Evolutionary conservation across 2,329 filamentous ascomycete species (phyloP), one percentile per base, ranked within the genome.

Genomic region (Arthrocladium fulminans): DNA sequence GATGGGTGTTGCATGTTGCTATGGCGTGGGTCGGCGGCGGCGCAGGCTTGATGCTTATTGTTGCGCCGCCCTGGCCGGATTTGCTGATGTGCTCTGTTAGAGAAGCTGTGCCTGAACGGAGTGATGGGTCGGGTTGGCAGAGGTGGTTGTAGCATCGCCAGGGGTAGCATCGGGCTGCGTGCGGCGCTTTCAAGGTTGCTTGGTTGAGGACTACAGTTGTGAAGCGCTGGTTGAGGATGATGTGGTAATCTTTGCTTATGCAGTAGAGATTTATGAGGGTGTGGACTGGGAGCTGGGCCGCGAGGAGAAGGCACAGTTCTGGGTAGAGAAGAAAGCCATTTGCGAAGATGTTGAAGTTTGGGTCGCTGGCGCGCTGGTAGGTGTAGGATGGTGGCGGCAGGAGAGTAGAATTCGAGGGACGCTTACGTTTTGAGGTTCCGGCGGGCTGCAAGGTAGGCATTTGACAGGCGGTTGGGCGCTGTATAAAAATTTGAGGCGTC

Each of bases 261-360:
- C 74, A 69, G 68, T 84, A 87, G 27, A 88, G 71, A 38, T 68
- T 73, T 51, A 88, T 61, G 5, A 88, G 68, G 46, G 82, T 79
- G 12, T 66, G 59, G 0, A 77, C 65, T 6, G 64, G 61, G 17
- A 87, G 71, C 50, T 76, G 69, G 54, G 72, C 71, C 50, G 75
- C 73, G 6, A 86, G 58, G 42, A 74, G 67, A 40, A 81, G 67
- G 38, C 74, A 64, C 3, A 86, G 64, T 46, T 80, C 75, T 3
- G 73, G 62, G 53, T 67, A 67, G 40, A 56, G 49, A 9, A 60
- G 50, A 30, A 60, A 39, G 35, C 56, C 57, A 19, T 54, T 27
- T 13, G 32, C 39, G 45, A 60, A 56, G 47, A 59, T 53, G 43
- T 51, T 58, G 51, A 58, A 59, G 43, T 46, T 48, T 13, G 55